Evolutionary conservation across 179 eudicot genomes (phyloP).

Genomic region (Spinacia oleracea): DNA sequence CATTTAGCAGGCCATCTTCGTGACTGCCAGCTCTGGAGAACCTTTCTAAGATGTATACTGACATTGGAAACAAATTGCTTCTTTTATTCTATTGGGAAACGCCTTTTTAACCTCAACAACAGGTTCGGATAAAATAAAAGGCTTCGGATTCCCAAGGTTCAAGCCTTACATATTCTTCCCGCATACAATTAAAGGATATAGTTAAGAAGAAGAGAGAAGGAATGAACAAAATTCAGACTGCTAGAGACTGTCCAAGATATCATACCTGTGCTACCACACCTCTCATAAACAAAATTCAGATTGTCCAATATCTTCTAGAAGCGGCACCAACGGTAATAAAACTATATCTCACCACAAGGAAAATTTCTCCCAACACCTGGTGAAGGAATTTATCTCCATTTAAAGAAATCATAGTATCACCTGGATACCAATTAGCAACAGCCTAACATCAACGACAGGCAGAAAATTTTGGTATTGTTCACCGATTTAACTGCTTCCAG

Average conservation of each 20-base stretch:
- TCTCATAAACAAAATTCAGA: no score
- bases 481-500: background rate
- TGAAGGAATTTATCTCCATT: background rate
- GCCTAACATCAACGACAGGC: background rate
- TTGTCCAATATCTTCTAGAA: background rate
- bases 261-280: background rate
- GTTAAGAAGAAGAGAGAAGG: background rate
- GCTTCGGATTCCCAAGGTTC: conserved; percentile 1
- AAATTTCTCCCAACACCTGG: background rate
- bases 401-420: background rate
- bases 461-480: background rate
- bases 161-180: background rate
- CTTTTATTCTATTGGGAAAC: no score
- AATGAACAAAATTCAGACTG: background rate
- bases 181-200: background rate
- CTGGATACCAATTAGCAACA: background rate
- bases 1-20: no score
- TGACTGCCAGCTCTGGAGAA: no score
- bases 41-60: no score
- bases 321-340: background rate
- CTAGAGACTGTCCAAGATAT: background rate
- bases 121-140: background rate
- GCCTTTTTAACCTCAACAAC: no score
- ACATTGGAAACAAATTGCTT: no score
- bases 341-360: background rate